Percentiles rank a stretch among this genome's conserved stretches.
Evolutionary conservation across 768 basidiomycete species (phyloP).

Genomic region (Butyriboletus loyo): DNA sequence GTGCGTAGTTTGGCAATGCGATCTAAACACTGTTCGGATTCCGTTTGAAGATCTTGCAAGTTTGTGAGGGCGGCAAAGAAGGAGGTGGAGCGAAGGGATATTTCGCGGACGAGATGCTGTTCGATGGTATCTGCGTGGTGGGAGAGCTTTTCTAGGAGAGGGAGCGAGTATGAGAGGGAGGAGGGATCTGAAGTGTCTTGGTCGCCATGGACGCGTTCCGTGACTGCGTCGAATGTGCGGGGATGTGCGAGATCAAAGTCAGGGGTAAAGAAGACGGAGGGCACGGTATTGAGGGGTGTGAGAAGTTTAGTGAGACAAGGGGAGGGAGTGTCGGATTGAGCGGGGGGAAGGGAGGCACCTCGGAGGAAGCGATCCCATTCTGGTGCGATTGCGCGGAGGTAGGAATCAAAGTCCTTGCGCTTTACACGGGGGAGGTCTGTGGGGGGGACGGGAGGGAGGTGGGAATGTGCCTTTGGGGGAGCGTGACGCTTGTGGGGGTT

Average conservation of each 20-base stretch:
- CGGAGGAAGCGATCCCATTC: constrained; percentile 78
- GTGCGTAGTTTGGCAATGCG: constrained; percentile 71
- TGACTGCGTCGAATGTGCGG: constrained; percentile 71
- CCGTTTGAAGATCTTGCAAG: constrained; percentile 86
- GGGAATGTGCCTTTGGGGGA: constrained; percentile 84
- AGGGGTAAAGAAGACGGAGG: constrained; percentile 74
- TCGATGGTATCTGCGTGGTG: constrained; percentile 93
- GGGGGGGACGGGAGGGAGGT: constrained; percentile 66
- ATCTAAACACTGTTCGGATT: constrained; percentile 78
- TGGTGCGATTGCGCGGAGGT: constrained; percentile 64
- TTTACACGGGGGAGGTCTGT: constrained; percentile 78
- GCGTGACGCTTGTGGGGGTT: constrained; percentile 82
- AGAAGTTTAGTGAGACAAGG: constrained; percentile 43
- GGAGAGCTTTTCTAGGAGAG: constrained; percentile 85
- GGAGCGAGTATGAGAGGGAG: constrained; percentile 62
- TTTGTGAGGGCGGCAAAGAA: constrained; percentile 97
- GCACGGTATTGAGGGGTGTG: constrained; percentile 73
- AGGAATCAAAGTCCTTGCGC: constrained; percentile 81
- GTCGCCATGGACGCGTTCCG: constrained; percentile 48
- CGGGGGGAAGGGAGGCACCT: constrained; percentile 32
- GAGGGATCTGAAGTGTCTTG: constrained; percentile 51
- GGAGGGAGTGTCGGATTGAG: constrained; percentile 25
- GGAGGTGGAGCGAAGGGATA: constrained; percentile 83
- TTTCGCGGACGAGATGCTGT: constrained; percentile 90
- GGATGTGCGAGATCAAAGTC: constrained; percentile 83